Evolutionary conservation across 2,329 filamentous ascomycete species (phyloP), one percentile per base, ranked within the genome.

Genomic region (Fusarium cyanostomum): DNA sequence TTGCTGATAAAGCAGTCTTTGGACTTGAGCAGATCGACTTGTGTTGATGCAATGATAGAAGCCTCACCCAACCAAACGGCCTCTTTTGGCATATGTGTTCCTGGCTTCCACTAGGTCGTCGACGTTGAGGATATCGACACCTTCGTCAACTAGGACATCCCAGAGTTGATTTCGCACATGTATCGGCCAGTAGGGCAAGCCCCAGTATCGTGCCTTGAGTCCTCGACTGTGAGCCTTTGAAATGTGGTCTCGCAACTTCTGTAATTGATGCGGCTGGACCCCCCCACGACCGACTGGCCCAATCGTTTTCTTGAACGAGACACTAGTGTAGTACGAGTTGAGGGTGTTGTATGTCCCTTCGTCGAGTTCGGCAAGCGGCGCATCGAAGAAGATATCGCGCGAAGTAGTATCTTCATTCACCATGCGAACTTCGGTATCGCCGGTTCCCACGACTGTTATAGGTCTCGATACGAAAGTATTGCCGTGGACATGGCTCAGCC

Each of bases 361-460:
- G 1, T 71, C 59, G 4, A 81, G 70, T 70, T 76, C 69, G 52
- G 80, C 74, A 0, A 91, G 78, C 0, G 88, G 88, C 0, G 88
- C 89, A 65, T 91, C 89, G 69, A 87, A 88, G 74, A 90, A 90
- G 52, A 86, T 77, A 72, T 90, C 86, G 27, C 86, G 79, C 60
- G 39, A 59, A 8, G 59, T 61, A 35, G 66, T 71, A 13, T 52
- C 48, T 31, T 67, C 64, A 28, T 64, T 61, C 18, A 64, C 64
- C 34, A 54, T 57, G 13, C 38, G 52, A 33, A 64, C 43, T 16
- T 56, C 38, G 13, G 67, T 62, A 13, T 62, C 84, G 11, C 90
- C 90, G 2, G 88, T 91, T 2, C 84, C 88, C 2, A 92, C 87
- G 2, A 92, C 83, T 0, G 89, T 92, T 31, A 92, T 75, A 1